Evolutionary conservation across 2,329 filamentous ascomycete genomes (phyloP), one percentile per base, ranked within the genome.

Genomic region (Grosmannia huntii): DNA sequence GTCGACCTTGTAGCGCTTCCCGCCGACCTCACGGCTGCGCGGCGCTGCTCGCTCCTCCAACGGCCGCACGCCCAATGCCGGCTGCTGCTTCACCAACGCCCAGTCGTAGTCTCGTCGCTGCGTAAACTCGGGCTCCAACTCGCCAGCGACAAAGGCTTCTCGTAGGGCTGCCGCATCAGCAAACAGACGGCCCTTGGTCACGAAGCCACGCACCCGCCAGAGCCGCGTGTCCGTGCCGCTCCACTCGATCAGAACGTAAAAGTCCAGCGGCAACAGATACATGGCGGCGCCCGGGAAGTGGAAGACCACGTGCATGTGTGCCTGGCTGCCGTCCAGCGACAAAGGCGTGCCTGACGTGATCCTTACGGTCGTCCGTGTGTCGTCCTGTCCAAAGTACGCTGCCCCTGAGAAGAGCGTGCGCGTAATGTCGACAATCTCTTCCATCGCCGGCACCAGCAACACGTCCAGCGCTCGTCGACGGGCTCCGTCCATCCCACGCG

Each of bases 1-100:
- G 61, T 80, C 78, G 16, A 80, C 56, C 55, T 66, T 68, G 65
- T 74, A 74, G 2, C 72, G 68, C 61, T 72, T 73, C 36, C 72
- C 72, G 3, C 70, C 70, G 2, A 72, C 60, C 62, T 72, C 70
- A 16, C 71, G 62, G 36, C 63, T 70, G 56, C 71, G 68, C 2
- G 72, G 72, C 2, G 71, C 70, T 4, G 68, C 64, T 5, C 64
- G 67, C 5, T 70, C 64, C 44, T 73, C 70, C 4, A 73, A 64
- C 33, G 69, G 66, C 9, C 71, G 68, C 5, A 57, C 61, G 4
- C 66, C 71, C 60, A 67, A 65, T 5, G 19, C 46, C 9, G 55
- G 21, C 38, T 60, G 59, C 57, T 68, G 64, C 50, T 72, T 69
- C 2, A 70, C 65, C n/a, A 71, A 62, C 2, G 68, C 70, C 68